A percentile compares a stretch with the other conserved stretches of the same genome.
phyloP scores from a whole-genome alignment of 352 stramenopile species.

The Phytophthora citricola region DNA sequence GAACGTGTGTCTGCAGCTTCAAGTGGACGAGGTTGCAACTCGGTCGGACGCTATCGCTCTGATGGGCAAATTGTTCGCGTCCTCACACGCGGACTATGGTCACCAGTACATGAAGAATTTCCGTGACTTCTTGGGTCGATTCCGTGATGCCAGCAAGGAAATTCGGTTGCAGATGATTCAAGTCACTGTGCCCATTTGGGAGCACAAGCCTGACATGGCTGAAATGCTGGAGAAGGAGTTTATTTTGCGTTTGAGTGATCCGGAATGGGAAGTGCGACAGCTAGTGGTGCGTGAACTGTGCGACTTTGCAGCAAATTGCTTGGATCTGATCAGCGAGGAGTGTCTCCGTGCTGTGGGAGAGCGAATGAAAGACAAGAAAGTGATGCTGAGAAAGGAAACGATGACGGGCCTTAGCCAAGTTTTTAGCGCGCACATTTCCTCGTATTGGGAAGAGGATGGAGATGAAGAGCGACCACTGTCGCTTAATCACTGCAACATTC shows the following conservation, averaged over 20 bases:
- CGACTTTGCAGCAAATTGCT: constrained; percentile 75
- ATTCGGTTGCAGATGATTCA: constrained; percentile 88
- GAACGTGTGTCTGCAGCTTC: constrained; percentile 87
- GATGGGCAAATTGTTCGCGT: constrained; percentile 85
- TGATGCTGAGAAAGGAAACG: constrained; percentile 81
- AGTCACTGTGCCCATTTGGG: constrained; percentile 73
- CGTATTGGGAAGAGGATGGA: constrained; percentile 50
- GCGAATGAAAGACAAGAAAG: constrained; percentile 90
- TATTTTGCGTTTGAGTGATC: constrained; percentile 71
- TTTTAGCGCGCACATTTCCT: constrained; percentile 75
- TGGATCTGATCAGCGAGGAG: constrained; percentile 71
- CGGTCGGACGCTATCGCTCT: constrained; percentile 77
- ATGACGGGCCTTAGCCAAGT: constrained; percentile 90
- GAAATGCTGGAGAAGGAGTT: constrained; percentile 77
- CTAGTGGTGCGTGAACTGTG: constrained; percentile 83
- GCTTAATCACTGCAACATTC: constrained; percentile 41
- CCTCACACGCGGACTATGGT: constrained; percentile 71
- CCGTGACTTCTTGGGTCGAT: constrained; percentile 85
- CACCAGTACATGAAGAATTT: constrained; percentile 87
- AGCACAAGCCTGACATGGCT: constrained; percentile 69
- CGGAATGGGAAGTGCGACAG: constrained; percentile 85
- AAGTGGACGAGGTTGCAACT: constrained; percentile 88
- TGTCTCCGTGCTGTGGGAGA: constrained; percentile 80
- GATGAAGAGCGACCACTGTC: constrained; percentile 24
- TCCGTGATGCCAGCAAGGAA: constrained; percentile 87